phyloP scores from a whole-genome alignment of 164 flowering plant genomes.

The Protea cynaroides region DNA sequence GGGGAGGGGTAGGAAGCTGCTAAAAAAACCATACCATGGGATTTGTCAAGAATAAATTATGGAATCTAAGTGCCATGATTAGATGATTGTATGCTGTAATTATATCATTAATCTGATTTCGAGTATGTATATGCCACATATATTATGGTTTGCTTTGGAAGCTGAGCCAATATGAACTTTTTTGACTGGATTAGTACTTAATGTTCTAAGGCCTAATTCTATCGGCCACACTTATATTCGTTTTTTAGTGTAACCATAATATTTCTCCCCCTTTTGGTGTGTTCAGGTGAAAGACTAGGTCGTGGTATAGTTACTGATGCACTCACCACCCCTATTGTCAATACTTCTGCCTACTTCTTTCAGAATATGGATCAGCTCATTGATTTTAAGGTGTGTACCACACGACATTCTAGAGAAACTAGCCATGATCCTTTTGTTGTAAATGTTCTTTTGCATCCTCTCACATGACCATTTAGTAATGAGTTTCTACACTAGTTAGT shows the following conservation, averaged over 20 bases:
- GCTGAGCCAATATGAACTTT: not conserved
- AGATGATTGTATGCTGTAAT: too few species aligned
- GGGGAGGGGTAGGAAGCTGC: too few species aligned
- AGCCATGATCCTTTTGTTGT: not conserved
- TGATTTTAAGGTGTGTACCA: slow-evolving; percentile 73
- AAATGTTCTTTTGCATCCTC: not conserved
- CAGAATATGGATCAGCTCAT: slow-evolving; percentile 77
- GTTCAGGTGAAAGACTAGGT: slow-evolving; percentile 86
- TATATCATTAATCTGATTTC: too few species aligned
- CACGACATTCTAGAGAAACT: too few species aligned
- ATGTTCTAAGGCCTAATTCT: not conserved
- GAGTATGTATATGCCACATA: too few species aligned
- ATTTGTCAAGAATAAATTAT: too few species aligned
- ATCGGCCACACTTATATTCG: not conserved
- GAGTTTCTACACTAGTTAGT: not conserved
- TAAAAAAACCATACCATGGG: too few species aligned
- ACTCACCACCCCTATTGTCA: slow-evolving; percentile 89
- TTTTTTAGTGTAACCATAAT: not conserved
- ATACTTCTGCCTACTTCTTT: slow-evolving; percentile 91
- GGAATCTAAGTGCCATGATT: too few species aligned
- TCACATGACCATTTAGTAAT: not conserved
- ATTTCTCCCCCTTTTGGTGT: slow-evolving; percentile 1
- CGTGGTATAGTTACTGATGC: slow-evolving; percentile 87
- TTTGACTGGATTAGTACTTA: not conserved
- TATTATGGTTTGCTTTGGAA: too few species aligned